phyloP scores from a whole-genome alignment of 768 basidiomycete species.

The Candolleomyces aberdarensis region DNA sequence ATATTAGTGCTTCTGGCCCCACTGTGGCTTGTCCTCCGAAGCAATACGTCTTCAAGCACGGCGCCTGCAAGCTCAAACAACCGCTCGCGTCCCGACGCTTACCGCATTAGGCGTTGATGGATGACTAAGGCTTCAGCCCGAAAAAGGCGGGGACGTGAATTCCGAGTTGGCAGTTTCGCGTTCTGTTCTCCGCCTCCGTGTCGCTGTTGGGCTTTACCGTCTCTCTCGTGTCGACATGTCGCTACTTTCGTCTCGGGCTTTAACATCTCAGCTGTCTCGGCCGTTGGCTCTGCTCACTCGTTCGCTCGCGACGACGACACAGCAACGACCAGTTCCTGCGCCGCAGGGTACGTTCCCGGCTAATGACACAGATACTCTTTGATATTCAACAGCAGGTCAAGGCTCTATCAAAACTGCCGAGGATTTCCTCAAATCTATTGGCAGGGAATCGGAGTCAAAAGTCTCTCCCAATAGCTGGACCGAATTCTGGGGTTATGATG shows the following conservation, averaged over 20 bases:
- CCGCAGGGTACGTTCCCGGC: constrained; percentile 27
- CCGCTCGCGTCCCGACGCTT: no score
- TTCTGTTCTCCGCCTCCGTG: background rate
- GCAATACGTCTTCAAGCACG: no score
- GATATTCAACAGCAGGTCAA: constrained; percentile 19
- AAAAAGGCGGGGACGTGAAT: no score
- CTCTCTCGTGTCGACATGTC: background rate
- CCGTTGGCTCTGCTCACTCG: background rate
- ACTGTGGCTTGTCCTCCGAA: no score
- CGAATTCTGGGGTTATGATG: constrained; percentile 62
- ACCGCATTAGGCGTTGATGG: no score
- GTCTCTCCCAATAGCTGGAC: constrained; percentile 66
- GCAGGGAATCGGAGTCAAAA: constrained; percentile 65
- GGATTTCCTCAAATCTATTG: constrained; percentile 73
- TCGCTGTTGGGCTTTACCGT: no score
- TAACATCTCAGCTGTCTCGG: background rate
- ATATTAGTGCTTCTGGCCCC: no score
- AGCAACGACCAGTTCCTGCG: constrained; percentile 27
- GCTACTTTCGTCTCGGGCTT: background rate
- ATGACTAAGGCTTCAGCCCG: no score
- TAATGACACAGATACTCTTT: constrained; percentile 3
- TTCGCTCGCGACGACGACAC: background rate
- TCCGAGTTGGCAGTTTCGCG: no score
- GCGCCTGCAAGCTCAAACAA: no score
- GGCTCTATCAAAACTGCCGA: constrained; percentile 52